Conservation (phyloP, 805 yeast genomes). For the Saccharomycopsis olivae region DNA sequence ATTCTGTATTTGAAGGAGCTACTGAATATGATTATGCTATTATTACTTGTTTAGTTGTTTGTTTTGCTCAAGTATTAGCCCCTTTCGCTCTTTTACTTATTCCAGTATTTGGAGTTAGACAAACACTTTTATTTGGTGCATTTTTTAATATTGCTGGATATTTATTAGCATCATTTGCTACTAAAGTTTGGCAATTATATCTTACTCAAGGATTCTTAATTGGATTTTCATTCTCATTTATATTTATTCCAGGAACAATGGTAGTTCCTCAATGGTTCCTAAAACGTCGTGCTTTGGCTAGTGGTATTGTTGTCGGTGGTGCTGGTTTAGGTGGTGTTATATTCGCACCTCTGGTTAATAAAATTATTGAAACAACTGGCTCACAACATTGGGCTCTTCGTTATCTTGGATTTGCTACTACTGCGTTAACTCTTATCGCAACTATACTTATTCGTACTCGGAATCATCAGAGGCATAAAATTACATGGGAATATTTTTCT, state of each 20-base stretch:
- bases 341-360: constrained; percentile 23
- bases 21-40: constrained; percentile 41
- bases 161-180: constrained; percentile 50
- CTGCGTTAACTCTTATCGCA: constrained; percentile 7
- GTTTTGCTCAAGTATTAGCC: constrained; percentile 47
- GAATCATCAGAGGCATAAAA: constrained; percentile 23
- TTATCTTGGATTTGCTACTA: constrained; percentile 8
- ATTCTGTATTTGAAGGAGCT: constrained; percentile 37
- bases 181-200: constrained; percentile 53
- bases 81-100: constrained; percentile 44
- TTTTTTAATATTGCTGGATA: constrained; percentile 42
- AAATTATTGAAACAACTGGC: constrained; percentile 21
- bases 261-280: constrained; percentile 64
- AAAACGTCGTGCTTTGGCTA: constrained; percentile 40
- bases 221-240: constrained; percentile 41
- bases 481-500: constrained; percentile 21
- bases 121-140: constrained; percentile 39
- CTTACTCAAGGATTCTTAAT: constrained; percentile 58
- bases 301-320: constrained; percentile 25
- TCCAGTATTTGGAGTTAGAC: constrained; percentile 39
- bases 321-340: constrained; percentile 29
- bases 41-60: constrained; percentile 43
- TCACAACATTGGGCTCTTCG: constrained; percentile 18
- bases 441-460: constrained; percentile 21
- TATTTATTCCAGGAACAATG: constrained; percentile 48